Evolutionary conservation across 164 flowering plant genomes (phyloP), one percentile per base, ranked within the genome.

Genomic region (Tetracentron sinense): DNA sequence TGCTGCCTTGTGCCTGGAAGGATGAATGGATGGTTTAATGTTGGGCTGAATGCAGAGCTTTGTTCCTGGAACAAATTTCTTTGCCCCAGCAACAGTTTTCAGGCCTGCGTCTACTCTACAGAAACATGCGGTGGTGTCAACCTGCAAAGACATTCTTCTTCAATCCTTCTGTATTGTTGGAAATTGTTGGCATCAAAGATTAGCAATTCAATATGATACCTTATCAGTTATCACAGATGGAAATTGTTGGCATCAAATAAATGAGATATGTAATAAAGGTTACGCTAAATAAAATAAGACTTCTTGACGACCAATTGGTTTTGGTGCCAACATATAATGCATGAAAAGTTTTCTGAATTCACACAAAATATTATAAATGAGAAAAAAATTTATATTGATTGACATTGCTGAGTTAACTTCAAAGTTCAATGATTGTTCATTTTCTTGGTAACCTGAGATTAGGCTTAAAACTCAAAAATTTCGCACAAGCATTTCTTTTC

Each of bases 21-120:
- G 87, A 68, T 90, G 94, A 63, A 90, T 78, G 29, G 91, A 90
- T 57, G 86, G 82, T 71, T 82, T 87, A 60, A 85, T 82, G 66
- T 76, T 74, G 21, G 97, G 92, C 49, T 80, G 92, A 56, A 81
- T 81, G 69, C 97, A 90, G 27, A 82, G 79, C 73, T 80, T 88
- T 70, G 94, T 38, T 28, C 92, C 87, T 17, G 94, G 88, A 25
- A 90, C 94, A 72, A 74, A 87, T 61, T 60, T 90, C 76, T 72
- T 85, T 27, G 93, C 90, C 44, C 96, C 96, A 54, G 87, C 83
- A 63, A 89, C 85, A 10, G 91, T 89, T 80, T 85, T 89, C 51
- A 87, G 80, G 61, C 93, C 85, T 7, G 85, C 82, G 66, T 87
- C 90, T 54, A 88, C 94, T 82, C 84, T 80, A 73, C 97, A 90